Base-by-base conservation (phyloP, 2,329 filamentous ascomycete species). In the Botrytis pseudocinerea region DNA sequence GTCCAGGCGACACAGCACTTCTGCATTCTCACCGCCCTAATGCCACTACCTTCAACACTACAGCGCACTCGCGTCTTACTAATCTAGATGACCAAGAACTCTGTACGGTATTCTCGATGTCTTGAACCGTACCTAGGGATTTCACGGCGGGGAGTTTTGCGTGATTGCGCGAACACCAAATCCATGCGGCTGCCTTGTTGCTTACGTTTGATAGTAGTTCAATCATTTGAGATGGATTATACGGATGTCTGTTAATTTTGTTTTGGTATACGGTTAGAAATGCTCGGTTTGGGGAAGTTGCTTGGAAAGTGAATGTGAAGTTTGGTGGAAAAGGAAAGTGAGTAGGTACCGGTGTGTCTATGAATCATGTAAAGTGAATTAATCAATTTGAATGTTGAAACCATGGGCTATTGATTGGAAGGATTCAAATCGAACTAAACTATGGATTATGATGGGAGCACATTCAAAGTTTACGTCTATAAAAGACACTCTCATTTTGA, bases 21-120 rank as follows among this genome's bases (percentile, higher is more conserved):
- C 48, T n/a, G 25, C 0, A 57, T 28, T 57, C 7, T 48, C 46
- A 16, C 51, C 51, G 51, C 51, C 6, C 12, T 28, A 0, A 2
- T 28, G 14, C 14, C n/a, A 28, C 14, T 18, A 18, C n/a, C 51
- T 18, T 14, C n/a, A 28, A 54, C 35, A 35, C 35, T 35, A 35
- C 35, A 32, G 32, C 32, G 4, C 32, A 32, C 32, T 32, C 32
- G 32, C 32, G 32, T 32, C 32, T 32, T 35, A 35, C 35, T 57
- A 18, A 18, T 57, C 7, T 28, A 54, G 51, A 28, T 28, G 12
- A 28, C 18, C n/a, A 28, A 32, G 3, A 18, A 2, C 2, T 18
- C 0, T n/a, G 25, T n/a, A 14, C 1, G 5, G 25, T 2, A 18
- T 18, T 28, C 4, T 18, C 1, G 0, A 28, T 28, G 0, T 18